These are phyloP conservation scores for Monosporascus sp. DNA, from an alignment of 2,329 filamentous ascomycete genomes.

Conservation along the genomic window DNA sequence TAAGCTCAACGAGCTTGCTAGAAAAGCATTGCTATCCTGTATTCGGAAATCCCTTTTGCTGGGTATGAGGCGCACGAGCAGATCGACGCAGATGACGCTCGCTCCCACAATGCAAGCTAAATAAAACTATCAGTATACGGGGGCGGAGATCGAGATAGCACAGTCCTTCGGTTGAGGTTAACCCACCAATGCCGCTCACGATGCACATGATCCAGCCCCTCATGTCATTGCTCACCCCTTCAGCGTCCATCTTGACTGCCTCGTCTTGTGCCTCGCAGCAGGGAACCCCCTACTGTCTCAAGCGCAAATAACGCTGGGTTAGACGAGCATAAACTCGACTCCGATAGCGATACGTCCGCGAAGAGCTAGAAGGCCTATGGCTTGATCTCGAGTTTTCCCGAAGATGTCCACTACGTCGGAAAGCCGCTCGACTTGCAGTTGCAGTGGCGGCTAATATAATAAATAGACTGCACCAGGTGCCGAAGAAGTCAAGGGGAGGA, in stretches of 20 bases:
- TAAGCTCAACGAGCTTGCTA: constrained; percentile 81
- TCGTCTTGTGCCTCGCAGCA: constrained; percentile 10
- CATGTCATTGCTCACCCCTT: constrained; percentile 66
- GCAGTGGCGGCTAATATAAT: background rate
- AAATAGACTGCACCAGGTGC: background rate
- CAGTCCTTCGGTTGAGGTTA: constrained; percentile 6
- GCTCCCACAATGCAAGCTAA: constrained; percentile 66
- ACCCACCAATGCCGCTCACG: constrained; percentile 67
- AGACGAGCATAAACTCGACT: background rate
- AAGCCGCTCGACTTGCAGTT: background rate
- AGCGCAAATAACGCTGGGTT: background rate
- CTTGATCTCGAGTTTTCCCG: background rate
- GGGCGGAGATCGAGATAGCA: constrained; percentile 1
- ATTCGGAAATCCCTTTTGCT: constrained; percentile 76
- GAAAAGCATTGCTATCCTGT: constrained; percentile 80
- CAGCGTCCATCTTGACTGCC: constrained; percentile 32
- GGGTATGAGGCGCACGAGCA: constrained; percentile 67
- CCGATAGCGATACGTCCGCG: background rate
- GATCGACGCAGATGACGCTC: constrained; percentile 80
- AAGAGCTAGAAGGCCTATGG: background rate
- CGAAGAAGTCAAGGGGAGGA: background rate
- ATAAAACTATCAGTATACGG: constrained; percentile 8
- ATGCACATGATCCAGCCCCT: constrained; percentile 90
- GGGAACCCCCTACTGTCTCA: background rate
- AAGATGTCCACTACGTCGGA: background rate